Percentiles rank a stretch among this genome's conserved stretches.
Evolutionary conservation across 441 rosid species (phyloP).

Genomic region (Gossypium armourianum): DNA sequence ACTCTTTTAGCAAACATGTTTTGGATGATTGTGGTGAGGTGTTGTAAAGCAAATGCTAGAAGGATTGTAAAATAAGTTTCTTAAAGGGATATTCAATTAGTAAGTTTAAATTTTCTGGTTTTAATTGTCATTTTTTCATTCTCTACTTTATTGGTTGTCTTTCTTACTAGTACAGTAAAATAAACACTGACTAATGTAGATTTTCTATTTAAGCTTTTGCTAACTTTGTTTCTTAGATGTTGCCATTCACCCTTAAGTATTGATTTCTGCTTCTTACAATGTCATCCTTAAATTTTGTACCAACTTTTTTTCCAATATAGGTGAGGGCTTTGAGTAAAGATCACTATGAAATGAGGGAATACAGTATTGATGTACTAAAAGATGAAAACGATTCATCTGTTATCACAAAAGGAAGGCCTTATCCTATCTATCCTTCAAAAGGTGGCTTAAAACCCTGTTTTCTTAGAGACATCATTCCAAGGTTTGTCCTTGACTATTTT

Average conservation of each 20-base stretch:
- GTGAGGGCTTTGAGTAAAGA: constrained; percentile 48
- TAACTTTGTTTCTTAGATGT: neutral
- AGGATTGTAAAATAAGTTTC: neutral
- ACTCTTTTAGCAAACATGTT: neutral
- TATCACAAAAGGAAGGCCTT: constrained; percentile 53
- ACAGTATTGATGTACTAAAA: constrained; percentile 63
- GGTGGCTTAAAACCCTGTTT: constrained; percentile 65
- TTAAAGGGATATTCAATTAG: neutral
- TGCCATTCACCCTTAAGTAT: neutral
- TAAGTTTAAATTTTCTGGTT: neutral
- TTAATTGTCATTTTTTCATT: neutral
- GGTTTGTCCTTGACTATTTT: constrained; percentile 33
- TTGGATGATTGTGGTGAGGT: neutral
- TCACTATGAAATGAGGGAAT: constrained; percentile 88
- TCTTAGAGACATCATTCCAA: constrained; percentile 55
- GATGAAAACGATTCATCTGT: constrained; percentile 55
- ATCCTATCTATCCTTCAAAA: constrained; percentile 89
- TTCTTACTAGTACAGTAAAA: neutral
- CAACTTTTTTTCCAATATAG: constrained; percentile 26
- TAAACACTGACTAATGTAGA: neutral
- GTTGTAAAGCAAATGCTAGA: neutral
- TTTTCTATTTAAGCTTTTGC: constrained; percentile 1
- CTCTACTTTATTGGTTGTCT: neutral
- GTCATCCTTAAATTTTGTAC: constrained; percentile 9
- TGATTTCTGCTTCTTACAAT: constrained; percentile 13